These are phyloP conservation scores for Amylostereum areolatum DNA, from an alignment of 1,284 basidiomycete genomes.

Conservation along the genomic window DNA sequence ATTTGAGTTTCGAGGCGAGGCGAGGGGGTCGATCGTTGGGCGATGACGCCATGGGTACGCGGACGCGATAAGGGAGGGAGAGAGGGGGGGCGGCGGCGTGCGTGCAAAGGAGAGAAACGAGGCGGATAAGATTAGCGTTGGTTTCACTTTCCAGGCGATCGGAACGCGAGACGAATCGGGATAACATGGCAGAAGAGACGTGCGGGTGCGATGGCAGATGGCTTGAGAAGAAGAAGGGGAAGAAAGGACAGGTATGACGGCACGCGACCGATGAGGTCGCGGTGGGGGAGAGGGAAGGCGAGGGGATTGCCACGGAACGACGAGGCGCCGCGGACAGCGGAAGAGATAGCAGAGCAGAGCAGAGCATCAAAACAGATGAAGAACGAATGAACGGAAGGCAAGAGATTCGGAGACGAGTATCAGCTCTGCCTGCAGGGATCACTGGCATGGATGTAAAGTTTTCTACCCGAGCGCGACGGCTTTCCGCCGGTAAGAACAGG, in stretches of 20 bases:
- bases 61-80: too few relatives aligned
- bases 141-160: neutral
- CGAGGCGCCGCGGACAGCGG: neutral
- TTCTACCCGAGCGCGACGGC: neutral
- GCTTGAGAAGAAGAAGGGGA: neutral
- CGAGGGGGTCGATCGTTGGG: too few relatives aligned
- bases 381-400: too few relatives aligned
- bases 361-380: too few relatives aligned
- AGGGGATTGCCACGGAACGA: slow-evolving; percentile 1
- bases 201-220: slow-evolving; percentile 2
- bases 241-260: slow-evolving; percentile 4
- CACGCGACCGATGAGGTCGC: slow-evolving; percentile 5
- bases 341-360: too few relatives aligned
- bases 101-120: neutral
- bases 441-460: neutral
- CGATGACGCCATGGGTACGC: too few relatives aligned
- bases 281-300: slow-evolving; percentile 3
- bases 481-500: neutral
- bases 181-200: slow-evolving; percentile 1
- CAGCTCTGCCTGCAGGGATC: neutral
- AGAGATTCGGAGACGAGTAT: neutral
- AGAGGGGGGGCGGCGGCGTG: too few relatives aligned
- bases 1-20: too few relatives aligned
- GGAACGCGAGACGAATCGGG: neutral
- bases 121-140: neutral